These are phyloP conservation scores for Lonicera japonica DNA, from an alignment of 129 eudicot species.

Conservation along the genomic window DNA sequence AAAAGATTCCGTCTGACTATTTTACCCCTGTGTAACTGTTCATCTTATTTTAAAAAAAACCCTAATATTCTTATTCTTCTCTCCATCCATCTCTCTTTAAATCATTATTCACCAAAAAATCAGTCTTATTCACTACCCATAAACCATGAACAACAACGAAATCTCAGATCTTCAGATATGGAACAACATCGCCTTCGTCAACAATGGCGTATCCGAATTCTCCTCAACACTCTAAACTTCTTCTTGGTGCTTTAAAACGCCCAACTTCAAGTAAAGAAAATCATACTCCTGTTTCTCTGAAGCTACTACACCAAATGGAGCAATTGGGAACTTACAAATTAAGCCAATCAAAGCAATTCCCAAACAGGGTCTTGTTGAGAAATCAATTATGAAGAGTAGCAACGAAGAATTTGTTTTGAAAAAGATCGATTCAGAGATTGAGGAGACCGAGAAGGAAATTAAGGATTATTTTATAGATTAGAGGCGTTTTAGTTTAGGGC, in stretches of 20 bases:
- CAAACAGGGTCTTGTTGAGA: too few species aligned
- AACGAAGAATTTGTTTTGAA: too few species aligned
- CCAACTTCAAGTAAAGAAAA: slow-evolving; percentile 58
- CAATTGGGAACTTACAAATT: slow-evolving; percentile 7
- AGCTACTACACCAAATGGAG: slow-evolving; percentile 21
- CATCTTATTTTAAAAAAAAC: too few species aligned
- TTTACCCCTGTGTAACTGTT: too few species aligned
- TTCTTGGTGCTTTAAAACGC: slow-evolving; percentile 35
- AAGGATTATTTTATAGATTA: slow-evolving; percentile 47
- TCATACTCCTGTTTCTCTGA: slow-evolving; percentile 33
- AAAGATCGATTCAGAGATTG: too few species aligned
- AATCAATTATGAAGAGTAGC: too few species aligned
- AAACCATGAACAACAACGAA: slow-evolving; percentile 29
- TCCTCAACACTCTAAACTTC: slow-evolving; percentile 13
- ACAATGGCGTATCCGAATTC: slow-evolving; percentile 30
- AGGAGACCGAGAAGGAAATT: too few species aligned
- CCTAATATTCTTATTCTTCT: not conserved
- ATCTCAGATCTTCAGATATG: slow-evolving; percentile 64
- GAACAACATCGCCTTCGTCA: slow-evolving; percentile 82
- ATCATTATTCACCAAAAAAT: slow-evolving; percentile 24
- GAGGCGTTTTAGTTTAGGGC: slow-evolving; percentile 56
- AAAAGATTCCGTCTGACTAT: too few species aligned
- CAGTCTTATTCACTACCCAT: slow-evolving; percentile 55
- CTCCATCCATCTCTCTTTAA: slow-evolving; percentile 4
- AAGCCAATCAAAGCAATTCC: slow-evolving; percentile 17